These are phyloP conservation scores for Elymus sibiricus DNA, from an alignment of 176 grass and related monocot species.

Conservation along the genomic window DNA sequence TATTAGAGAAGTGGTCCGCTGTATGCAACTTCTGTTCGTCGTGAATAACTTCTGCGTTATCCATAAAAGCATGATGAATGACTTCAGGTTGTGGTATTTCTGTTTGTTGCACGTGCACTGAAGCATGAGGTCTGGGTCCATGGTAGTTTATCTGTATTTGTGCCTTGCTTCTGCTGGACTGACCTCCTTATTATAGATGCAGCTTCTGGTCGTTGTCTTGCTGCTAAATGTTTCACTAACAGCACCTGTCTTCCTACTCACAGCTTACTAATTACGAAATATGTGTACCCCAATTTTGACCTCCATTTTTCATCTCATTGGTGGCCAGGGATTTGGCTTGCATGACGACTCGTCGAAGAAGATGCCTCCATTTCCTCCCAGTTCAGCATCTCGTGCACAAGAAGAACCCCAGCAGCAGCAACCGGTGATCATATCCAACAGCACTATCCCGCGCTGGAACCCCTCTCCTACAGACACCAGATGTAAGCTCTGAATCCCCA, in stretches of 20 bases:
- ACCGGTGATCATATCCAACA: slow-evolving; percentile 47
- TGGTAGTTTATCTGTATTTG: too few species aligned
- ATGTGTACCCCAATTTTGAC: slow-evolving; percentile 9
- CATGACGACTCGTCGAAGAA: slow-evolving; percentile 63
- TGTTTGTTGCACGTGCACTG: too few species aligned
- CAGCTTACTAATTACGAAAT: not conserved
- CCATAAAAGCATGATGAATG: not conserved
- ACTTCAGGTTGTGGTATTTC: not conserved
- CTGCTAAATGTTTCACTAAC: not conserved
- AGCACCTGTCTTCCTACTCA: not conserved
- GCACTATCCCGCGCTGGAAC: slow-evolving; percentile 51
- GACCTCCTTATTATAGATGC: too few species aligned
- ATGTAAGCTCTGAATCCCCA: slow-evolving; percentile 51
- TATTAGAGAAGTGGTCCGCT: not conserved
- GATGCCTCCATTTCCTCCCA: slow-evolving; percentile 35
- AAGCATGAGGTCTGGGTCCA: too few species aligned
- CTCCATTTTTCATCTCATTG: not conserved
- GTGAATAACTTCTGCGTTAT: not conserved
- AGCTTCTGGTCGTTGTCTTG: not conserved
- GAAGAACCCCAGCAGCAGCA: slow-evolving; percentile 93
- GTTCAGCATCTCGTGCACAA: slow-evolving; percentile 12
- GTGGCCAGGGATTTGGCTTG: slow-evolving; percentile 47
- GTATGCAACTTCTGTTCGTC: not conserved
- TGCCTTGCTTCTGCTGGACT: too few species aligned
- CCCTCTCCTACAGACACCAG: slow-evolving; percentile 47